Base-by-base conservation (phyloP, 306 rosid species). In the Malus sieversii region DNA sequence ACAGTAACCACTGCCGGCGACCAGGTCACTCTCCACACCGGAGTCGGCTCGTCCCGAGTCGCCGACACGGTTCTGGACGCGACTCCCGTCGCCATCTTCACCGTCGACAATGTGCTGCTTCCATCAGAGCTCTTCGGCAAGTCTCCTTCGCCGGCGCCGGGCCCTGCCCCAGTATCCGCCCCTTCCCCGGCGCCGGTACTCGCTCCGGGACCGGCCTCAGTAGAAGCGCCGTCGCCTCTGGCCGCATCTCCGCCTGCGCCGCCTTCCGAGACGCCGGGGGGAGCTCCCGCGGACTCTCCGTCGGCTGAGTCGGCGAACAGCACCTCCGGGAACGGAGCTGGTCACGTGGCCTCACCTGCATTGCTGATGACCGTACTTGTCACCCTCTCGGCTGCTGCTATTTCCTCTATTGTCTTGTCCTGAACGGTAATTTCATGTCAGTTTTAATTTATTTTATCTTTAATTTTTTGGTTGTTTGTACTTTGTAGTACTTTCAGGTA, bases 111-210 rank as follows among this genome's bases (percentile, higher is more conserved):
- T 25, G 80, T 95, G 58, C 92, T 95, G 32, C 91, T 95, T 20
- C 97, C 97, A 0, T 0, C 81, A 0, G 97, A 95, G 80, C 16
- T 92, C 30, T 92, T 92, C 66, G 97, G 90, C 0, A 86, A 76
- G 7, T 86, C 98, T 0, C 97, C 98, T 8, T 71, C 99, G 0
- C 96, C 97, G 1, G 91, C 98, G 0, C 98, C 98, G 22, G 89
- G 89, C 0, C 84, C 78, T 3, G 93, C 29, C 18, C 95, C 96
- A 0, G 83, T 67, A 0, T 18, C 73, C 0, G 79, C 97, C 10
- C 93, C 93, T 0, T 30, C 90, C 0, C 96, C 91, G 3, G 20
- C 90, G 0, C 91, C 89, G 6, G 78, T 57, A 2, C 58, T 87
- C 14, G 89, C 90, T 18, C 86, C 87, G 0, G 77, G 79, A 48